Evolutionary conservation across 345 rosid genomes (phyloP).

Genomic region (Eucalyptus pauciflora): DNA sequence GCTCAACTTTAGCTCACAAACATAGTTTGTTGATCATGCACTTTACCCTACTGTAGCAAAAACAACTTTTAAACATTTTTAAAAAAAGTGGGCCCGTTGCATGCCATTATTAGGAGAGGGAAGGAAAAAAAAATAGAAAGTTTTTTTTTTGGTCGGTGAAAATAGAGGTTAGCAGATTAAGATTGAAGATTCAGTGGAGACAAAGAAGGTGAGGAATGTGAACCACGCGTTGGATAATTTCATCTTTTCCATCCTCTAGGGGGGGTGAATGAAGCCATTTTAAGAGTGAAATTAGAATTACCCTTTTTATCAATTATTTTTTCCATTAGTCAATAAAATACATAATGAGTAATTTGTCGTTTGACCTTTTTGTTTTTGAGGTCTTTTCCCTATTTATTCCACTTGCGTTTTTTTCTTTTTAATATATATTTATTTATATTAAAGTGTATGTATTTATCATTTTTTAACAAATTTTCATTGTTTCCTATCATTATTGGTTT

Average conservation of each 20-base stretch:
- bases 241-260: background rate
- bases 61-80: background rate
- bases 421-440: no score
- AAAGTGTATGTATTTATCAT: no score
- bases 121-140: background rate
- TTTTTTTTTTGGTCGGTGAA: background rate
- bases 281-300: background rate
- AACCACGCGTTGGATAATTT: background rate
- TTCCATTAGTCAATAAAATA: background rate
- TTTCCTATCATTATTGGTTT: no score
- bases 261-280: background rate
- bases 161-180: background rate
- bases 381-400: no score
- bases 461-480: no score
- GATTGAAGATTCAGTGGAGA: background rate
- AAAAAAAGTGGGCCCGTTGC: background rate
- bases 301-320: background rate
- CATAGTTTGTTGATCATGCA: background rate
- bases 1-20: background rate
- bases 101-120: background rate
- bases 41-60: background rate
- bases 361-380: background rate
- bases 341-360: background rate
- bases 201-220: background rate
- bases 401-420: no score